Evolutionary conservation across 495 filamentous ascomycete species (phyloP).

Genomic region (Hypoxylon lenormandii): DNA sequence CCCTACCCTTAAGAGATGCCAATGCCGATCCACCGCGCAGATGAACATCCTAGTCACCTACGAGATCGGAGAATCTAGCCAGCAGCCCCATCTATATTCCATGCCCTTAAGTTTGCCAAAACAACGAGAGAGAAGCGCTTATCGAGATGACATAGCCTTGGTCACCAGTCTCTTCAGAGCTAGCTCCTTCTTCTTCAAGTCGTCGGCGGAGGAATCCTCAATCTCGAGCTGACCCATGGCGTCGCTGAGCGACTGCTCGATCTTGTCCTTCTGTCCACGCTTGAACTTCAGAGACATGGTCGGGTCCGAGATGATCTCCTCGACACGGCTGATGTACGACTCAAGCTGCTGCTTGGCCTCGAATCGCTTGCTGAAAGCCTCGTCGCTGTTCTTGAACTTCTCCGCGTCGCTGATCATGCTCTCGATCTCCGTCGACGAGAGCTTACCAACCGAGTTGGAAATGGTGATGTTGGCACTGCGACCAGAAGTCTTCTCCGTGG

Average conservation of each 20-base stretch:
- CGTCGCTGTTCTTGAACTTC: conserved; percentile 98
- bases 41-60: conserved; percentile 39
- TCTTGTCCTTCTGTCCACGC: conserved; percentile 99
- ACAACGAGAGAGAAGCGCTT: conserved; percentile 57
- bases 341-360: conserved; percentile 99
- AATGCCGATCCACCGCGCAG: conserved; percentile 33
- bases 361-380: conserved; percentile 98
- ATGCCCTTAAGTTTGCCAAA: conserved; percentile 50
- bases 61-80: conserved; percentile 45
- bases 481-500: conserved; percentile 98
- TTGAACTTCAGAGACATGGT: conserved; percentile 96
- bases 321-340: conserved; percentile 97
- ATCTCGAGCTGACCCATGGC: conserved; percentile 65
- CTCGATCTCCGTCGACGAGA: conserved; percentile 94
- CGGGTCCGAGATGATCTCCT: conserved; percentile 98
- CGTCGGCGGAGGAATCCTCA: conserved; percentile 82
- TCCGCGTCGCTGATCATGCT: conserved; percentile 96
- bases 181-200: conserved; percentile 99
- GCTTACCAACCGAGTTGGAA: conserved; percentile 99
- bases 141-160: conserved; percentile 93
- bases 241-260: conserved; percentile 81
- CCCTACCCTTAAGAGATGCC: conserved; percentile 46
- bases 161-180: conserved; percentile 97
- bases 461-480: conserved; percentile 99
- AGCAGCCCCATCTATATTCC: conserved; percentile 50